Conservation (phyloP, 2,329 filamentous ascomycete species). For the Pseudofabraea citricarpa region DNA sequence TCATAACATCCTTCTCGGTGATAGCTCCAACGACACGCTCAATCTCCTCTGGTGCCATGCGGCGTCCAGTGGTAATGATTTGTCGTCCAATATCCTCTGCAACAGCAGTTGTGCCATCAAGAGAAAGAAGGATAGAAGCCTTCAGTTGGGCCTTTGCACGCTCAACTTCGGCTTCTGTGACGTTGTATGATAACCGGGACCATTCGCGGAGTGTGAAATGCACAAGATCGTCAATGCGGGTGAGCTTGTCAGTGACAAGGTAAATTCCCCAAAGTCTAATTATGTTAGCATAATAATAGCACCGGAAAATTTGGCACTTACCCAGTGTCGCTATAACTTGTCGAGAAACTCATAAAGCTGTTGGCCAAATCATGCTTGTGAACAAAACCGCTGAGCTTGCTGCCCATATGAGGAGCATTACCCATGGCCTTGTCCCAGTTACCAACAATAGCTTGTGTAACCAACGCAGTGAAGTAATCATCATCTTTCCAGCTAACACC, state of each 20-base stretch:
- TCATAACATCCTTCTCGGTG: slow-evolving; percentile 94
- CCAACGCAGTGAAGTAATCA: slow-evolving; percentile 97
- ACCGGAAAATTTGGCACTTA: slow-evolving; percentile 43
- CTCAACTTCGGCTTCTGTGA: slow-evolving; percentile 87
- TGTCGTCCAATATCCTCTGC: slow-evolving; percentile 98
- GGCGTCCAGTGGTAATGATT: slow-evolving; percentile 93
- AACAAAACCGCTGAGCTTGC: slow-evolving; percentile 94
- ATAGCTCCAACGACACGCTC: slow-evolving; percentile 86
- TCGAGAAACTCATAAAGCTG: slow-evolving; percentile 99
- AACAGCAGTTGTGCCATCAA: slow-evolving; percentile 94
- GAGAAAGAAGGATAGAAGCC: slow-evolving; percentile 92
- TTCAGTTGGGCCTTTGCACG: slow-evolving; percentile 99
- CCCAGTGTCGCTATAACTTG: slow-evolving; percentile 99
- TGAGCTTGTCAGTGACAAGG: slow-evolving; percentile 86
- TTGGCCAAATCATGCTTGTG: slow-evolving; percentile 95
- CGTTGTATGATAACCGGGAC: slow-evolving; percentile 87
- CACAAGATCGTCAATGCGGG: slow-evolving; percentile 86
- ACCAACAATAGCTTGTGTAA: slow-evolving; percentile 96
- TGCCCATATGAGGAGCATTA: slow-evolving; percentile 93
- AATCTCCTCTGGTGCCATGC: slow-evolving; percentile 88
- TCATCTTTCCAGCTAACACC: slow-evolving; percentile 99
- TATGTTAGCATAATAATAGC: slow-evolving; percentile 29
- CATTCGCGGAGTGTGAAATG: slow-evolving; percentile 99
- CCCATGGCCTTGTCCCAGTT: slow-evolving; percentile 99
- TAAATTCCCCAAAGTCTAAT: slow-evolving; percentile 98